Evolutionary conservation across 768 basidiomycete species (phyloP).

Genomic region (Nidularia pulvinata): DNA sequence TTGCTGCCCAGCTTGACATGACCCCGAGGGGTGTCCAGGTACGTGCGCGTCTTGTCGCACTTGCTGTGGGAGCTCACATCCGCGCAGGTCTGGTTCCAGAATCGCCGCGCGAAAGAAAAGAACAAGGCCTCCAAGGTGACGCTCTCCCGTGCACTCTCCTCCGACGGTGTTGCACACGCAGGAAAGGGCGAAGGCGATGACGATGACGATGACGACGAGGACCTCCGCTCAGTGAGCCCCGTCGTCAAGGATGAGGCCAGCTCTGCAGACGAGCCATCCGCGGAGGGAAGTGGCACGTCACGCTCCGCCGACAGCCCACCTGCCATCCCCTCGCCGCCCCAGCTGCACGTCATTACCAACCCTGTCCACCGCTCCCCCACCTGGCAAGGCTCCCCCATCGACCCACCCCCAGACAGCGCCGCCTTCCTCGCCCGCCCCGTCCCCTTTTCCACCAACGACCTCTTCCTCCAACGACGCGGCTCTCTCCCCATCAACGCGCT

Average conservation of each 20-base stretch:
- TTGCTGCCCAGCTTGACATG: conserved; percentile 88
- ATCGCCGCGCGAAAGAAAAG: conserved; percentile 88
- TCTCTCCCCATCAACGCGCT: conserved; percentile 52
- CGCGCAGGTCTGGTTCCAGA: conserved; percentile 87
- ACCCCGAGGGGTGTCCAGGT: conserved; percentile 96
- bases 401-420: conserved; percentile 31
- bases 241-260: conserved; percentile 11
- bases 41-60: conserved; percentile 17
- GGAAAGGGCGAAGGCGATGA: neutral
- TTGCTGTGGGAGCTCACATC: conserved; percentile 1
- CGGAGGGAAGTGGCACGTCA: conserved; percentile 7
- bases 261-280: neutral
- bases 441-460: conserved; percentile 12
- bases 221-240: conserved; percentile 5
- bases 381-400: conserved; percentile 30
- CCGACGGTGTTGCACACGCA: too few species aligned
- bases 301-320: conserved; percentile 22
- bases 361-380: conserved; percentile 10
- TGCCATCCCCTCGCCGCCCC: conserved; percentile 32
- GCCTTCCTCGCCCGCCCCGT: conserved; percentile 17
- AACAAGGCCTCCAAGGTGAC: conserved; percentile 50
- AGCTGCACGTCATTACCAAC: conserved; percentile 37
- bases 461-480: conserved; percentile 43
- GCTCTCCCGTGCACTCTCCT: conserved; percentile 29
- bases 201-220: conserved; percentile 17